Evolutionary conservation across 1,139 yeast genomes (phyloP), one percentile per base, ranked within the genome.

Genomic region (Nakaseomyces delphensis): DNA sequence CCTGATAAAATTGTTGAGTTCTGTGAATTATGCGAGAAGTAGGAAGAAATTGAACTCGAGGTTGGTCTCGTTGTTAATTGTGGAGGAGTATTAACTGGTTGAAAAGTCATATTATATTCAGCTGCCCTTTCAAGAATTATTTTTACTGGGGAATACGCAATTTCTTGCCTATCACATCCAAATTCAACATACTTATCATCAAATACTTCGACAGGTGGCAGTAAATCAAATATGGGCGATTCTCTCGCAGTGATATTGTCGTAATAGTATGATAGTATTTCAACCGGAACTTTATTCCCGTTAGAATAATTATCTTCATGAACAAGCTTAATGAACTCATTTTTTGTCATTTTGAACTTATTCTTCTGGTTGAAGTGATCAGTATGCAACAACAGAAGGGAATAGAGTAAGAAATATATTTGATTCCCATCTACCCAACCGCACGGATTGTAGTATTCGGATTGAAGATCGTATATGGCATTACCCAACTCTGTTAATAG

Each of bases 371-470:
- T 81, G 64, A 78, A 81, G 47, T 67, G 71, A 54, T 80, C 87
- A 0, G 89, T 81, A 54, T 81, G 87, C 27, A 81, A 63, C 68
- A 81, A 76, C 41, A 81, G 67, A 36, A 81, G 59, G 1, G 84
- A 76, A 54, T 76, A 81, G 0, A 76, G 68, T 8, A 79, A 56
- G 40, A 77, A 71, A 52, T 78, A 77, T 3, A 79, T 70, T 45
- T 79, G 85, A 5, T 67, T 65, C 14, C 66, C 62, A 42, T 63
- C 60, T 9, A 51, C 50, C 69, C 69, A 65, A 2, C 47, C 39
- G 27, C 51, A 50, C 15, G 31, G 40, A 9, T 40, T 41, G 6
- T 40, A 39, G 27, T 38, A 45, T 15, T 45, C 40, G 16, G 38
- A 36, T 42, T 69, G 65, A 39, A 62, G 59, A 43, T 66, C 62